Evolutionary conservation across 1,284 basidiomycete species (phyloP), one percentile per base, ranked within the genome.

Genomic region (Papiliotrema laurentii): DNA sequence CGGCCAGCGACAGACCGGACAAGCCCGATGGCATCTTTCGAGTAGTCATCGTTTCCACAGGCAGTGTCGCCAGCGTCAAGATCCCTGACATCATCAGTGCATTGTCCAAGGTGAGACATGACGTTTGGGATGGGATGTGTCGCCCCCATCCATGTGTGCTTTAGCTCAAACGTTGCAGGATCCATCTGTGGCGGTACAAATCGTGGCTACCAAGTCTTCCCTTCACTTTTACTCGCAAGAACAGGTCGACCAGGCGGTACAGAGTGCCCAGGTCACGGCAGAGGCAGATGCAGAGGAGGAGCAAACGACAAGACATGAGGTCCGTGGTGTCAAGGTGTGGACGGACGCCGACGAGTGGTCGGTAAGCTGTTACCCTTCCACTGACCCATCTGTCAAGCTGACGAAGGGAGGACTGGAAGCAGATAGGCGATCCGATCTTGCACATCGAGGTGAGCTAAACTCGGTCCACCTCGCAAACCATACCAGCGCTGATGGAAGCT

Each of bases 31-130:
- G 71, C 18, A 59, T 68, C 37, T 64, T 76, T 38, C 77, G 97
- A 66, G 81, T 97, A 33, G 75, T 97, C 5, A 75, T 98, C 35
- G 85, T 94, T 44, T 83, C 86, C 0, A 89, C 90, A 0, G 93
- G 94, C 11, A 94, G 89, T 60, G 94, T 98, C 1, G 94, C 94
- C 0, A 89, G 89, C 45, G 81, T 98, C 64, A 97, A 97, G 68
- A 83, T 86, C 1, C 91, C 92, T 1, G 77, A 94, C 33, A 97
- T 98, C 46, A 87, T 91, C 3, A 74, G 81, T 26, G 83, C 84
- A 53, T 77, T 97, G 28, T 75, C 86, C 45, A 75, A 76, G 59
- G 91, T 91, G 56, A 53, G 83, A 53, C 14, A 21, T 11, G 5
- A 16, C n/a, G 27, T 9, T 9, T 4, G 21, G 18, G 19, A n/a